These are phyloP conservation scores for Suillus occidentalis DNA, from an alignment of 768 basidiomycete genomes.

Conservation along the genomic window DNA sequence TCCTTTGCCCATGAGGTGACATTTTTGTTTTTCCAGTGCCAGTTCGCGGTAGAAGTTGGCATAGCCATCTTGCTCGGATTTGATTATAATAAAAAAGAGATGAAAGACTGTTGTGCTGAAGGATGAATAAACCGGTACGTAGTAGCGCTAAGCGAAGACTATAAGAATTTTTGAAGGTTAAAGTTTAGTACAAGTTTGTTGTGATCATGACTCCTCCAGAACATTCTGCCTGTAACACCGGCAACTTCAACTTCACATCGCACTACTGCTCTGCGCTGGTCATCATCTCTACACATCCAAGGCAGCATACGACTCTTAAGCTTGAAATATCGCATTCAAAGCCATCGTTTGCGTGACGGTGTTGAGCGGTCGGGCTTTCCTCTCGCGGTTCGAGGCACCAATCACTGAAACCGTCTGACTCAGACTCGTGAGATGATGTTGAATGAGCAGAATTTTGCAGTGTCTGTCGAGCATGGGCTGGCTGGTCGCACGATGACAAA, in stretches of 20 bases:
- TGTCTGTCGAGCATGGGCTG: background rate
- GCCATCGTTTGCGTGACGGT: background rate
- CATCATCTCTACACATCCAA: background rate
- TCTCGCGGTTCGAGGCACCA: background rate
- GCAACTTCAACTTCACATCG: background rate
- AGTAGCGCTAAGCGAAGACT: background rate
- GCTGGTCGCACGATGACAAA: background rate
- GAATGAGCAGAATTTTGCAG: background rate
- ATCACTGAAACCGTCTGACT: background rate
- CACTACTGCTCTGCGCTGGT: background rate
- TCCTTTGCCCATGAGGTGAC: constrained; percentile 76
- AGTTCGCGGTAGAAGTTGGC: constrained; percentile 71
- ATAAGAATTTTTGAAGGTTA: background rate
- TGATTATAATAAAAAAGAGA: background rate
- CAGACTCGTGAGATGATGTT: background rate
- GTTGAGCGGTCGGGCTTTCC: background rate
- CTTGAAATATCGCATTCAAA: background rate
- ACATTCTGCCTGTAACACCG: background rate
- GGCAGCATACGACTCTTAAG: background rate
- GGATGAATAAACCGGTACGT: background rate
- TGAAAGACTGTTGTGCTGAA: background rate
- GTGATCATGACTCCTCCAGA: background rate
- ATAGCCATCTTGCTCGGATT: constrained; percentile 34
- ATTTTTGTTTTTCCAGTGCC: constrained; percentile 93
- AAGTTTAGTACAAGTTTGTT: background rate